Evolutionary conservation across 2,329 filamentous ascomycete species (phyloP), one percentile per base, ranked within the genome.

Genomic region (Verticillium dahliae): DNA sequence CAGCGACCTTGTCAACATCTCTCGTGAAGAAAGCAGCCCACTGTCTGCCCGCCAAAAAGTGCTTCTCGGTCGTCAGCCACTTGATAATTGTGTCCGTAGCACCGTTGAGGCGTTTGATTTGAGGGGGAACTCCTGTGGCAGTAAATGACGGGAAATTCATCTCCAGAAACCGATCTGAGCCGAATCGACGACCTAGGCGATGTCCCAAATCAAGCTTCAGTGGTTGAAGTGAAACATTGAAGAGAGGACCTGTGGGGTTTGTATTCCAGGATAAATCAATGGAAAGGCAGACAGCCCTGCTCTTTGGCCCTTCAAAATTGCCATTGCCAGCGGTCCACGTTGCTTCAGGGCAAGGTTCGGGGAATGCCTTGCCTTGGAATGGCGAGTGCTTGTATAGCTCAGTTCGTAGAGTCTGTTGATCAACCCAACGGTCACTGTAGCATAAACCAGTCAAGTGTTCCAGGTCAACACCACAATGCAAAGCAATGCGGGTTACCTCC

Each of bases 121-220:
- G 57, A 0, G 63, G 58, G 0, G 74, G 71, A 0, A 69, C 67
- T 1, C 71, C 65, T 5, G 11, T 71, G 0, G 69, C 70, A 1
- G 67, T 71, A 0, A 78, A 73, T 0, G 76, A 75, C 0, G 85
- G 84, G 5, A 87, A 73, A 4, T 78, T 69, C 0, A 88, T 62
- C 60, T 87, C 83, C 1, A 88, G 63, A 56, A 87, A 87, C 0
- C 85, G 77, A 64, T 88, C 85, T 0, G 79, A 71, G 0, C 85
- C 85, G 65, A 86, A 86, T 4, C 79, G 80, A 13, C 85, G 79
- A 22, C 74, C 73, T 0, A 88, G 69, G 1, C 85, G 80, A 68
- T 85, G 78, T 0, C 80, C 74, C 2, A 75, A 68, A 33, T 85
- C 81, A 1, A 85, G 68, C 10, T 72, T 75, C 1, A 86, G 67